Percentiles rank a stretch among this genome's conserved stretches.
These are phyloP conservation scores for Anastatica hierochuntica DNA, from an alignment of 345 rosid genomes.

Conservation along the genomic window DNA sequence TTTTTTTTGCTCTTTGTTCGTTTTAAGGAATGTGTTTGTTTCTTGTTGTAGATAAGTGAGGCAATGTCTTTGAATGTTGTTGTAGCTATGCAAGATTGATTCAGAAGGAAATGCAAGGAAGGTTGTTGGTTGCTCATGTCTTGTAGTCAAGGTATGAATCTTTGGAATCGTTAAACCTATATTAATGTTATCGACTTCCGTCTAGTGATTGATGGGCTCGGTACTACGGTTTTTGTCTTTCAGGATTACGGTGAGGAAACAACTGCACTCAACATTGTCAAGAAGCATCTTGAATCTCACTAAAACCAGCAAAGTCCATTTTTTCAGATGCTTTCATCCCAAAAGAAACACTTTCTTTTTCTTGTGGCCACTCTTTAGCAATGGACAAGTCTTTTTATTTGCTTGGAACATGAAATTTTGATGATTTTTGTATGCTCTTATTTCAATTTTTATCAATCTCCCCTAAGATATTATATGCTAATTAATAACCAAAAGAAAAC, in stretches of 20 bases:
- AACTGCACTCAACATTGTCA: constrained; percentile 21
- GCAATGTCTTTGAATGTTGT: constrained; percentile 4
- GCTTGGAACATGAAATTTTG: no score
- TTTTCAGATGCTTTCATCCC: background rate
- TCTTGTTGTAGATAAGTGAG: background rate
- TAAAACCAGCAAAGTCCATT: background rate
- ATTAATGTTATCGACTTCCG: no score
- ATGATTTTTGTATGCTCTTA: no score
- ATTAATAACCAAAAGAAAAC: no score
- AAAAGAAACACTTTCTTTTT: background rate
- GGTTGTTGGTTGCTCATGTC: constrained; percentile 80
- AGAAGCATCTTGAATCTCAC: constrained; percentile 14
- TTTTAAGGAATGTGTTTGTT: background rate
- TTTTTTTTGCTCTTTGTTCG: background rate
- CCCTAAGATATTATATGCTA: no score
- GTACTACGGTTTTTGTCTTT: no score
- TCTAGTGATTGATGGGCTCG: no score
- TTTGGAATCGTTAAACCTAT: no score
- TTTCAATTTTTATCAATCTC: no score
- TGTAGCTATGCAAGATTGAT: constrained; percentile 81
- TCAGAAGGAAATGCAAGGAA: constrained; percentile 80
- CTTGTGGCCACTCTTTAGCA: background rate
- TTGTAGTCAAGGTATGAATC: constrained; percentile 54
- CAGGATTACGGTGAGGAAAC: background rate
- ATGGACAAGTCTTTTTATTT: no score